Evolutionary conservation across 176 grass and related monocot genomes (phyloP), one percentile per base, ranked within the genome.

Genomic region (Ensete ventricosum): DNA sequence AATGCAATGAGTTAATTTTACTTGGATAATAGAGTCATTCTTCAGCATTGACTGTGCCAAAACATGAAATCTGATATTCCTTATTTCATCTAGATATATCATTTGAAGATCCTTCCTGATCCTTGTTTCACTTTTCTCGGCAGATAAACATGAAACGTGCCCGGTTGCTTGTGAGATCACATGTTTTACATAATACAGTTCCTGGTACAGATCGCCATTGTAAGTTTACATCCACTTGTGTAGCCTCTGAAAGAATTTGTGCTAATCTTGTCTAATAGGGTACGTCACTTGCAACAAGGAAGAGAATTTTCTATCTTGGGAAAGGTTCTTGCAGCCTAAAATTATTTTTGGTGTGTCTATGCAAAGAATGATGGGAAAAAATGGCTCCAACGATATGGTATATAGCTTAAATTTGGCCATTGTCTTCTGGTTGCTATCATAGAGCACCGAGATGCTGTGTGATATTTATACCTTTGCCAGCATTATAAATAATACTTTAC

Each of bases 61-160:
- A 69, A 9, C 11, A 8, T 50, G 43, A 16, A 51, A 50, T 69
- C 14, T 69, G 29, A 50, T 69, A 43, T 43, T 43, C 34, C 34
- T 69, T 50, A 13, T 49, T 50, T 8, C 16, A 8, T 50, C 4
- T 43, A 43, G 14, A 43, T 69, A 4, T 43, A 57, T 57, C 55
- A 43, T 14, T 50, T 11, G 6, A 49, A 10, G 16, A 50, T 10
- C 16, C 27, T 69, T 8, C 9, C 6, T 71, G 51, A 73, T 67
- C 59, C 9, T 14, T 53, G 1, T 29, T 74, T 57, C 73, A 1
- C 80, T 51, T 55, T 65, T 82, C 64, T 82, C 83, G 49, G 54
- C 77, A 97, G 93, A 79, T 97, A 87, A 97, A 97, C 68, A 67
- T 93, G 8, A 97, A 97, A 83, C 90, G 93, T 13, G 90, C 85